Base-by-base conservation (phyloP, 371 early-diverging fungal genomes). In the Hamiltosporidium tvaerminnensis region DNA sequence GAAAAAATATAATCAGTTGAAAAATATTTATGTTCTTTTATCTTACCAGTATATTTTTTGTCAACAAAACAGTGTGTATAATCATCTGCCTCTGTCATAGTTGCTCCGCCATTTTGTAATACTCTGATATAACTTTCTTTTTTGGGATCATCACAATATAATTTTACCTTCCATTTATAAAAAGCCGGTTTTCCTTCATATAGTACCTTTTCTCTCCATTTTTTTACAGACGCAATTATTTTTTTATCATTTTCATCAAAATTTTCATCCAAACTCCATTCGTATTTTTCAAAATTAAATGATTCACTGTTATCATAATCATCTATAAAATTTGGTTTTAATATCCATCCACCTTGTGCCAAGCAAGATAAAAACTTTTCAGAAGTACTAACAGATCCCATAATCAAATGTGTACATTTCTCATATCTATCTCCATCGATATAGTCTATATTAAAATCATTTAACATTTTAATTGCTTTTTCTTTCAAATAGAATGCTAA, bases 281-380 rank as follows among this genome's bases (percentile, higher is more conserved):
- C 76, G 57, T 67, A 68, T 49, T 63, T 36, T 35, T 37, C 53
- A 48, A 61, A 75, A 63, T 69, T 54, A 56, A 68, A 67, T 23
- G 23, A 23, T 23, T 23, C 23, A 52, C 60, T 37, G 34, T 59
- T 63, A 35, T 69, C 60, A 61, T 67, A 61, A 30, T 69, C 68
- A 30, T 76, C 67, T 34, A 79, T 65, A 37, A 76, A 36, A 31
- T 61, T 57, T 31, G 70, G 68, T 52, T 55, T 72, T 35, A 79
- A 38, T 53, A 79, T 73, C 64, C 67, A 70, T 14, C 37, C 50
- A 12, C 79, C 79, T 37, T 59, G 61, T 1, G 58, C 57, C 23
- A 79, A 37, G 39, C 70, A 65, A 31, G 56, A 72, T 10, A 79
- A 59, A 59, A 76, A 71, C 61, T 79, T 79, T 37, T 75, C 62